A percentile compares a stretch with the other conserved stretches of the same genome.
These are phyloP conservation scores for Phytophthora foliorum DNA, from an alignment of 352 stramenopile species.

Conservation along the genomic window DNA sequence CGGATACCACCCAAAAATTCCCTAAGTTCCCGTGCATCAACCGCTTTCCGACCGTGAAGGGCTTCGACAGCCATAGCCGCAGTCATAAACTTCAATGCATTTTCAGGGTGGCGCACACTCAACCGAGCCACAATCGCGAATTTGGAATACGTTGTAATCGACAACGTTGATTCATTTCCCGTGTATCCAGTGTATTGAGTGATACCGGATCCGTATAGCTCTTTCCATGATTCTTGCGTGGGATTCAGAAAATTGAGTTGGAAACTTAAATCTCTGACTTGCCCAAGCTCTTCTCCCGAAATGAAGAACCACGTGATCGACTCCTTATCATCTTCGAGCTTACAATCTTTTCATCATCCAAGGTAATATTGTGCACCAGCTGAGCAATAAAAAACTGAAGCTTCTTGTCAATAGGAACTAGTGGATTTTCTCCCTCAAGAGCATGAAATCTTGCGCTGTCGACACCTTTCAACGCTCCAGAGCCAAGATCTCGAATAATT, in stretches of 20 bases:
- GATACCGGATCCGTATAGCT: no score
- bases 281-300: not conserved
- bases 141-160: no score
- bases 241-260: not conserved
- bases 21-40: no score
- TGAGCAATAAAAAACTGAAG: slow-evolving; percentile 19
- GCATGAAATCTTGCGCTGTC: slow-evolving; percentile 16
- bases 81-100: no score
- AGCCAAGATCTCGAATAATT: slow-evolving; percentile 12
- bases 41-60: no score
- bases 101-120: no score
- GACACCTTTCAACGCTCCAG: slow-evolving; percentile 21
- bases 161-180: no score
- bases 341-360: not conserved
- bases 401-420: not conserved
- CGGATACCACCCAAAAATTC: no score
- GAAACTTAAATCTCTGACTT: not conserved
- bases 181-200: no score
- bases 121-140: no score
- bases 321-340: not conserved
- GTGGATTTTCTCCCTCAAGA: no score
- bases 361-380: slow-evolving; percentile 3
- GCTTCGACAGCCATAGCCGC: no score
- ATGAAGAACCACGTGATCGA: not conserved
- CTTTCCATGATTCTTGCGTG: not conserved